Conservation (phyloP, 2,329 filamentous ascomycete genomes). For the Pseudogymnoascus sp. region DNA sequence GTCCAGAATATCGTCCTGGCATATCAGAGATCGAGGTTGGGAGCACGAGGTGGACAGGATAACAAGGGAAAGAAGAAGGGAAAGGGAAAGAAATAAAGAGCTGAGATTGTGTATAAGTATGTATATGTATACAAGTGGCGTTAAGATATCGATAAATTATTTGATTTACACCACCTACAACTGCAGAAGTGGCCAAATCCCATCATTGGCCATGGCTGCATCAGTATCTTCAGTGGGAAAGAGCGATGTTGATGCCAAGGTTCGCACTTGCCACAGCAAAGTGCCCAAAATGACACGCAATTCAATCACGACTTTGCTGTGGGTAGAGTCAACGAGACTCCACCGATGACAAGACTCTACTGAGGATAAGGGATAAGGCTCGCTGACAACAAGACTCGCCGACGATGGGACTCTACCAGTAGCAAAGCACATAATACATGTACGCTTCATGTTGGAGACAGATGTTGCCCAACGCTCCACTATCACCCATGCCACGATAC, state of each 20-base stretch:
- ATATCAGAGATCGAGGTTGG: slow-evolving; percentile 50
- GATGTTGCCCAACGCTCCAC: too few relatives aligned
- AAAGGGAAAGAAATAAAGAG: slow-evolving; percentile 18
- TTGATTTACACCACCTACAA: not conserved
- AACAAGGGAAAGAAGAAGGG: slow-evolving; percentile 24
- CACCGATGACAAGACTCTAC: too few relatives aligned
- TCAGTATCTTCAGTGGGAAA: not conserved
- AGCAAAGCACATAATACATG: too few relatives aligned
- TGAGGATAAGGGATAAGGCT: too few relatives aligned
- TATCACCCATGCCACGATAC: too few relatives aligned
- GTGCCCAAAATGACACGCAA: too few relatives aligned
- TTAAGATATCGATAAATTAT: not conserved
- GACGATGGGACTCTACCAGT: too few relatives aligned
- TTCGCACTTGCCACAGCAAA: not conserved
- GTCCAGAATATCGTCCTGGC: slow-evolving; percentile 72
- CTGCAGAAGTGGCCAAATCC: not conserved
- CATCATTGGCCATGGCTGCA: not conserved
- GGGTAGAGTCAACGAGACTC: too few relatives aligned
- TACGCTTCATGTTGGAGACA: too few relatives aligned
- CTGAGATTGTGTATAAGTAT: slow-evolving; percentile 11
- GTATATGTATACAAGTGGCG: slow-evolving; percentile 5
- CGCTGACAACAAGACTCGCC: too few relatives aligned
- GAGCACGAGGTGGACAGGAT: slow-evolving; percentile 26
- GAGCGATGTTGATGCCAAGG: not conserved
- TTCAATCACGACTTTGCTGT: too few relatives aligned